These are phyloP conservation scores for Aspergillus thermomutatus DNA, from an alignment of 2,329 filamentous ascomycete genomes.

Conservation along the genomic window DNA sequence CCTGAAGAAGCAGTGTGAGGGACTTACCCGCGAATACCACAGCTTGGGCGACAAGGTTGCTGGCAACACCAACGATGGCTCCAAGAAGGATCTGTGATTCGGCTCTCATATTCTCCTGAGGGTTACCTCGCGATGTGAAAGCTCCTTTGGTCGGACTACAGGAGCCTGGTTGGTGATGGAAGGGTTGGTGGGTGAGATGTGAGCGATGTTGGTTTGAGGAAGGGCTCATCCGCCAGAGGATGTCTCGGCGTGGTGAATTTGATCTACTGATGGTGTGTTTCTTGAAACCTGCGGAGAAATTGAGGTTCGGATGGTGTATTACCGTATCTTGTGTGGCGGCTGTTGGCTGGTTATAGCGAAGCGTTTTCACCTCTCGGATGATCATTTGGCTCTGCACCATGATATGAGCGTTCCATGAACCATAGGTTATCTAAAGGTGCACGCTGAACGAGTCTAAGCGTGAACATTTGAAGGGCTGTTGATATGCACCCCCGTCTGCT, in stretches of 20 bases:
- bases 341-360: background rate
- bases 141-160: background rate
- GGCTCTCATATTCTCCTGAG: background rate
- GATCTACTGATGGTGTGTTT: background rate
- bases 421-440: background rate
- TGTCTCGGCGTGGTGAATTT: background rate
- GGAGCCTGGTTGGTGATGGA: background rate
- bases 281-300: background rate
- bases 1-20: constrained; percentile 88
- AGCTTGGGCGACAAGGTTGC: constrained; percentile 79
- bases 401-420: background rate
- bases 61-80: constrained; percentile 44
- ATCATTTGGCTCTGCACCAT: background rate
- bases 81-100: constrained; percentile 55
- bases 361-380: background rate
- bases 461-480: background rate
- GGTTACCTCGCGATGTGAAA: background rate
- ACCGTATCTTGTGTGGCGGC: background rate
- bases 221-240: background rate
- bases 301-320: background rate
- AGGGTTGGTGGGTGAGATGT: background rate
- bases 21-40: constrained; percentile 80
- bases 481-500: background rate
- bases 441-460: background rate
- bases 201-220: background rate